Percentiles rank a stretch among this genome's conserved stretches.
Evolutionary conservation across 768 basidiomycete species (phyloP).

Genomic region (Mycena maculata): DNA sequence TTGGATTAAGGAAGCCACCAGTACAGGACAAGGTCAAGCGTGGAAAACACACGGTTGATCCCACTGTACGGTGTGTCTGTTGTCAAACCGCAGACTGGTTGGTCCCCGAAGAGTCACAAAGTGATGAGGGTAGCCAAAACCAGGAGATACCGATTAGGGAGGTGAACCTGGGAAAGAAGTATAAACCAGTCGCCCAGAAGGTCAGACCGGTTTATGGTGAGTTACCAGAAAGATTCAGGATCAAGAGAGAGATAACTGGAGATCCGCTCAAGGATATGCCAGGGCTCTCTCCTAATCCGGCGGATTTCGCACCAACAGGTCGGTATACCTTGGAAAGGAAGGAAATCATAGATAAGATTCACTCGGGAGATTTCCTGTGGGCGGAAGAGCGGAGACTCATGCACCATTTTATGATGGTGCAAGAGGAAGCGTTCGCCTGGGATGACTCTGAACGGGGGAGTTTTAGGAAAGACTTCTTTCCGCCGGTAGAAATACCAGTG

Average conservation of each 20-base stretch:
- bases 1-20: no score
- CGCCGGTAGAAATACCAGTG: conserved; percentile 35
- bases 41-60: no score
- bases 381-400: conserved; percentile 42
- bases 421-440: conserved; percentile 34
- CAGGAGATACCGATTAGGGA: no score
- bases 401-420: conserved; percentile 38
- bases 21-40: no score
- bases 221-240: conserved; percentile 36
- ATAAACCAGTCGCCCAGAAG: conserved; percentile 36
- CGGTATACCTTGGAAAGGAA: conserved; percentile 37
- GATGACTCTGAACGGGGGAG: conserved; percentile 19
- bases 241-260: conserved; percentile 35
- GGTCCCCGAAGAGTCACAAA: background rate
- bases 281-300: conserved; percentile 28
- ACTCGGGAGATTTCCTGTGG: conserved; percentile 37
- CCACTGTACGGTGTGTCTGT: no score
- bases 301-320: conserved; percentile 33
- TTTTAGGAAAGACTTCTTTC: conserved; percentile 27
- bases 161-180: conserved; percentile 27
- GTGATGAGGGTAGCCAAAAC: no score
- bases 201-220: conserved; percentile 37
- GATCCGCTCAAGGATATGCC: conserved; percentile 39
- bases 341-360: conserved; percentile 30
- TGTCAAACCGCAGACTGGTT: no score